A percentile compares a stretch with the other conserved stretches of the same genome.
Conservation (phyloP, 176 grass and related monocot species). For the Typha latifolia region DNA sequence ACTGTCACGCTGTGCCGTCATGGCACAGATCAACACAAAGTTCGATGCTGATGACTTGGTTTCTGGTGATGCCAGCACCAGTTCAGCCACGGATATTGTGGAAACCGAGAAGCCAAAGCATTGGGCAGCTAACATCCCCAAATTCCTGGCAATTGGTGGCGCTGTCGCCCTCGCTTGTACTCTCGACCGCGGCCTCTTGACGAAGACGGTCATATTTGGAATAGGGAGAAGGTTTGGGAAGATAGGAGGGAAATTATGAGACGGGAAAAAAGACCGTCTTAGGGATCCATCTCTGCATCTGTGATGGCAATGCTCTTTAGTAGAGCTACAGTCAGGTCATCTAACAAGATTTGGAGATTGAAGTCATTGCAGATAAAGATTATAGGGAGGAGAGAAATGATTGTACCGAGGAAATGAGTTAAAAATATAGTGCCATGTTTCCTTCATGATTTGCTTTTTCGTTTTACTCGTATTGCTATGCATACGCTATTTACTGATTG, state of each 20-base stretch:
- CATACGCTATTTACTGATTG: no score
- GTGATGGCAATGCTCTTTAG: no score
- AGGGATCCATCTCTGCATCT: background rate
- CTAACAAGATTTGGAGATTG: no score
- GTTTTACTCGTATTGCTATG: no score
- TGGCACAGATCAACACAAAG: constrained; percentile 52
- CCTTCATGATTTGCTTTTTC: no score
- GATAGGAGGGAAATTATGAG: constrained; percentile 43
- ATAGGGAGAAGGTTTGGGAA: constrained; percentile 72
- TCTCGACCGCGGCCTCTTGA: constrained; percentile 67
- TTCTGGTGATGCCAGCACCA: background rate
- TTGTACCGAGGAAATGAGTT: no score
- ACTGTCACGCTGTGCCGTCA: constrained; percentile 42
- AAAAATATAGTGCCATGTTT: no score
- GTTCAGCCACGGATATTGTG: constrained; percentile 28
- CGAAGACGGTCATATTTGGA: constrained; percentile 73
- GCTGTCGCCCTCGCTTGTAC: constrained; percentile 62
- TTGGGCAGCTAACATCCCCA: constrained; percentile 67
- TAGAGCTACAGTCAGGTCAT: no score
- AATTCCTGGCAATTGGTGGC: constrained; percentile 49
- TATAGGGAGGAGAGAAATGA: no score
- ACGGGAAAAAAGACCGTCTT: background rate
- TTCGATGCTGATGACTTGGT: constrained; percentile 44
- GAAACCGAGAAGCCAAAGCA: constrained; percentile 47
- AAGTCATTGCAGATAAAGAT: no score